Evolutionary conservation across 2,329 filamentous ascomycete species (phyloP).

Genomic region (Plectosphaerella cucumerina): DNA sequence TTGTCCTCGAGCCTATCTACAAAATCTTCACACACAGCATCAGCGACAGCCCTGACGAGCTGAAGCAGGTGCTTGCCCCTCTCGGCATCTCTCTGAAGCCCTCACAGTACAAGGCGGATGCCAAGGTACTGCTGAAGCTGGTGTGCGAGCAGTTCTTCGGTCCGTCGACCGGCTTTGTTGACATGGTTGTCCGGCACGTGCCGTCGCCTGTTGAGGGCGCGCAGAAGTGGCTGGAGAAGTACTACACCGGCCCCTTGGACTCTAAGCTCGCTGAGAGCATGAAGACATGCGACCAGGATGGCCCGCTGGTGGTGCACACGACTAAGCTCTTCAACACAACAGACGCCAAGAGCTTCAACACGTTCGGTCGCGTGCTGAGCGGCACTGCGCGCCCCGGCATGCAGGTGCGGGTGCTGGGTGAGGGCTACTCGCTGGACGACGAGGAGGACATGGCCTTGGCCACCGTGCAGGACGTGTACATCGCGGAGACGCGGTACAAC

Average conservation of each 20-base stretch:
- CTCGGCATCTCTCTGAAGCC: constrained; percentile 87
- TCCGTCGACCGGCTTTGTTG: constrained; percentile 81
- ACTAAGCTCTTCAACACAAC: constrained; percentile 89
- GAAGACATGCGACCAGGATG: constrained; percentile 78
- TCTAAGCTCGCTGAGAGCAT: constrained; percentile 77
- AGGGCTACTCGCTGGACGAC: constrained; percentile 93
- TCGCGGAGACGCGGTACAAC: constrained; percentile 89
- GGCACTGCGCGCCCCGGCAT: constrained; percentile 79
- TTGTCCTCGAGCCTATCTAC: constrained; percentile 94
- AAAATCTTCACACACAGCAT: constrained; percentile 96
- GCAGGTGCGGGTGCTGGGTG: constrained; percentile 86
- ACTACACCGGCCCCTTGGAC: constrained; percentile 89
- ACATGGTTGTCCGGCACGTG: constrained; percentile 88
- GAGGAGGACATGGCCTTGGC: constrained; percentile 95
- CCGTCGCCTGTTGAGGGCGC: constrained; percentile 82
- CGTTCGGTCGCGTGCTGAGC: constrained; percentile 88
- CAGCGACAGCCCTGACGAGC: constrained; percentile 79
- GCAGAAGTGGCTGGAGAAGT: constrained; percentile 70
- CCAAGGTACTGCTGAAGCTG: constrained; percentile 79
- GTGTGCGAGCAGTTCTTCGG: constrained; percentile 97
- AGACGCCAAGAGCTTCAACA: constrained; percentile 87
- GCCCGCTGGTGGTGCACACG: constrained; percentile 84
- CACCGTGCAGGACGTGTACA: constrained; percentile 80
- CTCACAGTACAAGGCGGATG: constrained; percentile 85
- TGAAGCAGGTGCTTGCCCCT: constrained; percentile 72